These are phyloP conservation scores for Leccinum huronense DNA, from an alignment of 1,284 basidiomycete genomes.

Conservation along the genomic window DNA sequence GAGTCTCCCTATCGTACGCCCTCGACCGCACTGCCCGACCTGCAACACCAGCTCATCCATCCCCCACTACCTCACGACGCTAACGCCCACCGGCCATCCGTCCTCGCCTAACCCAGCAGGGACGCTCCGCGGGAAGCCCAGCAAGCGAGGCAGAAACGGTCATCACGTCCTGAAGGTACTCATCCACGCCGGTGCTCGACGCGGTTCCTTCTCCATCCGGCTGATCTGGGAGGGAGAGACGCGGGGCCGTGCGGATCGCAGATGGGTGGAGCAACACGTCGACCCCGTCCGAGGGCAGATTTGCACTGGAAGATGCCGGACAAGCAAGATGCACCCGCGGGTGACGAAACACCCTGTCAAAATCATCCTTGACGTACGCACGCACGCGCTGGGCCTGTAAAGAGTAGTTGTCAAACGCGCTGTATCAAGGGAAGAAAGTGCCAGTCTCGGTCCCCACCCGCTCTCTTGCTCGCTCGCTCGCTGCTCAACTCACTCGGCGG, in stretches of 20 bases:
- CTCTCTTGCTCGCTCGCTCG: neutral
- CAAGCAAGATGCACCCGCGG: slow-evolving; percentile 49
- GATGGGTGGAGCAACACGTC: slow-evolving; percentile 88
- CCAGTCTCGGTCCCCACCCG: neutral
- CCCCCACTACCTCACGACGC: slow-evolving; percentile 90
- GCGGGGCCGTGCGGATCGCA: slow-evolving; percentile 76
- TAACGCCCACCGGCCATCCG: slow-evolving; percentile 86
- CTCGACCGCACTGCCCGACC: slow-evolving; percentile 52
- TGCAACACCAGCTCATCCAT: slow-evolving; percentile 64
- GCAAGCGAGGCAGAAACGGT: slow-evolving; percentile 92
- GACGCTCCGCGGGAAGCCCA: slow-evolving; percentile 78
- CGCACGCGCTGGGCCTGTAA: slow-evolving; percentile 87
- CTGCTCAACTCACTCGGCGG: slow-evolving; percentile 70
- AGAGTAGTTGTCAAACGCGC: slow-evolving; percentile 96
- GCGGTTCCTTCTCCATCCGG: slow-evolving; percentile 35
- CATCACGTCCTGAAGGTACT: slow-evolving; percentile 89
- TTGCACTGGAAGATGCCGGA: slow-evolving; percentile 1
- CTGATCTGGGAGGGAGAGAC: neutral
- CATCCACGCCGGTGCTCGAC: slow-evolving; percentile 38
- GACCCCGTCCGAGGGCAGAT: slow-evolving; percentile 43
- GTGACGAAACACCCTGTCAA: slow-evolving; percentile 65
- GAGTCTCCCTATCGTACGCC: no score
- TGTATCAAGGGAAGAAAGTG: slow-evolving; percentile 31
- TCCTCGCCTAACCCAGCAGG: slow-evolving; percentile 52
- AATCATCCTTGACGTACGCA: slow-evolving; percentile 70